Base-by-base conservation (phyloP, 2,329 filamentous ascomycete species). In the Lecanicillium sp. region DNA sequence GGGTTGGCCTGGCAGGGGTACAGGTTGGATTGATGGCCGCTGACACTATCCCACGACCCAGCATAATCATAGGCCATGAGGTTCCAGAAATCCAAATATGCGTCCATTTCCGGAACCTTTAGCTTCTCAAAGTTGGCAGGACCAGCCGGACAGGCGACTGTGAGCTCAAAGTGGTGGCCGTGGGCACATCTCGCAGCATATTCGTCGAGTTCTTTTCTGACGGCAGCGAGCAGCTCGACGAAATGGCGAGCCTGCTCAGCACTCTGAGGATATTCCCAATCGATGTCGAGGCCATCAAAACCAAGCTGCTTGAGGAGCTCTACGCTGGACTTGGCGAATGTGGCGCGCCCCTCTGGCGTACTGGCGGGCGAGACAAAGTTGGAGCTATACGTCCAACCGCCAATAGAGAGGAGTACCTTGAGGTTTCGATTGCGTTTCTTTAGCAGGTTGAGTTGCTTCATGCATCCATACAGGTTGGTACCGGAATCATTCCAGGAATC, bases 51-150 rank as follows among this genome's bases (percentile, higher is more conserved):
- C 87, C 88, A 95, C 3, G 78, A 82, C 1, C 90, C 90, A 5
- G 87, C 80, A 56, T 75, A 94, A 62, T 94, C 87, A 60, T 94
- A 94, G 2, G 84, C 83, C 87, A 94, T 94, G 30, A 88, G 60
- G 57, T 85, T 85, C 80, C 80, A 85, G 57, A 85, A 85, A 59
- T 85, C 80, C 2, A 85, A 67, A 41, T 75, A 71, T 11, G 53
- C 58, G 53, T 85, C 78, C 80, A 85, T 84, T 41, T 59, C 74
- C 0, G 58, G 43, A n/a, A 85, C 60, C 49, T 82, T 68, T 39
- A 85, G 64, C 50, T 73, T 78, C 42, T 71, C 55, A 58, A 75
- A 80, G 59, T 84, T 80, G 40, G 73, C 59, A 1, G 75, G 57
- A 3, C 79, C 79, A 4, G 79, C 78, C 0, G 78, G 76, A 48